phyloP scores from a whole-genome alignment of 768 basidiomycete species.

The Hebeloma cylindrosporum region DNA sequence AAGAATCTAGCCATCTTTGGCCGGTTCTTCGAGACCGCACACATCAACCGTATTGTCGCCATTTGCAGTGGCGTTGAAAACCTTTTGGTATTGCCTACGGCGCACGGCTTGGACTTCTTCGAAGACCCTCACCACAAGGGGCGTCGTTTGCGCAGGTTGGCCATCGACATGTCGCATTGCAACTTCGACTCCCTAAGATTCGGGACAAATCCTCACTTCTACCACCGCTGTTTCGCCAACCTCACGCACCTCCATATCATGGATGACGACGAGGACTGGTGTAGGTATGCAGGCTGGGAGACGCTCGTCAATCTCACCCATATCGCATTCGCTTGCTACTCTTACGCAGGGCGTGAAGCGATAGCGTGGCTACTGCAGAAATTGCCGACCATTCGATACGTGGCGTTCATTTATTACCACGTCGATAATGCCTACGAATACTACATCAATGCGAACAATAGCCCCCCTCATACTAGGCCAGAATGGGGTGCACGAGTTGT shows the following conservation, averaged over 20 bases:
- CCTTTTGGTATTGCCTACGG: constrained; percentile 10
- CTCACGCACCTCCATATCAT: constrained; percentile 19
- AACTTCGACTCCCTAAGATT: too few species aligned
- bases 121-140: constrained; percentile 9
- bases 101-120: constrained; percentile 8
- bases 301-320: constrained; percentile 16
- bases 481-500: constrained; percentile 15
- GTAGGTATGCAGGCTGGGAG: constrained; percentile 13
- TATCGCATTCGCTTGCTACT: constrained; percentile 12
- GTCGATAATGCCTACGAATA: constrained; percentile 1
- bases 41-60: constrained; percentile 8
- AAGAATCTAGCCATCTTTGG: constrained; percentile 17
- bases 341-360: background rate
- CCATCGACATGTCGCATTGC: constrained; percentile 8
- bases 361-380: constrained; percentile 2
- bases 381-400: constrained; percentile 9
- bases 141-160: constrained; percentile 10
- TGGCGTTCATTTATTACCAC: constrained; percentile 9
- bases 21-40: background rate
- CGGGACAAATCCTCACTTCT: constrained; percentile 3
- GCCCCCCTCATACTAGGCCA: constrained; percentile 8
- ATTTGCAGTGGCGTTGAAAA: constrained; percentile 18
- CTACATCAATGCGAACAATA: constrained; percentile 1
- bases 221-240: constrained; percentile 15
- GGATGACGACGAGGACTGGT: constrained; percentile 15